Evolutionary conservation across 2,329 filamentous ascomycete genomes (phyloP), one percentile per base, ranked within the genome.

Genomic region (Stemphylium vesicarium): DNA sequence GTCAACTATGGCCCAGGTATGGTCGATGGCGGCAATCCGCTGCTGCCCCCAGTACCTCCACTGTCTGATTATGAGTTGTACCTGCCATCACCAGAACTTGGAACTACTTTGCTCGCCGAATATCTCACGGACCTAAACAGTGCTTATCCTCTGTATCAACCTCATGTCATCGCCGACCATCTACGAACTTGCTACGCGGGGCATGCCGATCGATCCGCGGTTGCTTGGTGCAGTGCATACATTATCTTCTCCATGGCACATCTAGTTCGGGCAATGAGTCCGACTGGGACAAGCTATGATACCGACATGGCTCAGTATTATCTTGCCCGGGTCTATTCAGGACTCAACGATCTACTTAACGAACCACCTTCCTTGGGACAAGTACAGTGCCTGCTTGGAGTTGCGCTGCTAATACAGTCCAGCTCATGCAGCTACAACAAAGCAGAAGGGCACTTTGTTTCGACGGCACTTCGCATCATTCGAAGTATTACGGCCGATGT

Each of bases 121-220:
- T 70, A 56, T 24, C 51, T 70, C 5, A 62, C 64, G 2, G 65
- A 71, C 45, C 62, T 67, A 42, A 71, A 71, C 32, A 65, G 64
- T 2, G 65, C 63, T 0, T 61, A 44, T 16, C 61, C 66, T 13
- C 54, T 71, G 3, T 71, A 63, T 39, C 56, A 59, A 8, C 65
- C 62, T 3, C 56, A 64, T 22, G 52, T 53, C 6, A 60, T 70
- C 13, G 62, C 59, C 3, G 52, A 68, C 3, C 66, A 71, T 31
- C 56, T 68, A 4, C 62, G 63, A 12, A 50, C 58, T n/a, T 70
- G 68, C 46, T 69, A 69, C 50, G 52, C 56, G 12, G 65, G 63
- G 8, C 18, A 31, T 10, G 59, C 63, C 3, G 65, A 70, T 38
- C 63, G 62, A 7, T 56, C 63, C 16, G 50, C 60, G n/a, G 47